Base-by-base conservation (phyloP, 768 basidiomycete genomes). In the Coprinopsis marcescibilis region DNA sequence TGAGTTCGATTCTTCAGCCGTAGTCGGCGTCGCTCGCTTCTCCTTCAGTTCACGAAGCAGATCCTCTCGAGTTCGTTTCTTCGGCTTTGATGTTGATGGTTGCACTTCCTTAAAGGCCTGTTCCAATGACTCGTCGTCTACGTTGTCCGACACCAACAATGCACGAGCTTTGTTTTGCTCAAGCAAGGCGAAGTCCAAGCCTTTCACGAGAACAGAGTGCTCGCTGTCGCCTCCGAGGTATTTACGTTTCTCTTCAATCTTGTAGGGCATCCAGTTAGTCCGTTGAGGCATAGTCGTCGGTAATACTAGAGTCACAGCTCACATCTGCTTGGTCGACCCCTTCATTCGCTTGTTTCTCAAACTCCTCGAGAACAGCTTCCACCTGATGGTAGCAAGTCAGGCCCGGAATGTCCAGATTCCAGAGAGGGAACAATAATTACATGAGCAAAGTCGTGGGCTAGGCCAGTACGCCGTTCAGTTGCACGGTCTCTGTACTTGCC, bases 171-270 rank as follows among this genome's bases (percentile, higher is more conserved):
- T 91, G 52, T 86, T 82, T 55, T 90, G 87, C 57, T 90, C 86
- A 13, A 96, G 71, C 5, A 96, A 76, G 0, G 89, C 85, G 53
- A 85, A 75, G 59, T 97, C 94, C 37, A 97, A 80, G 21, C 90
- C 90, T 58, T 92, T 95, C 33, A 93, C 89, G 10, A 93, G 78
- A 47, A 93, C 77, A 10, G 89, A 82, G 60, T 94, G 91, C 48
- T 86, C 76, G 33, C 81, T 79, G 60, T 95, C 89, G 29, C 90
- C 89, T 14, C 90, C 90, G 4, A 92, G 77, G 60, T 87, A 89
- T 47, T 71, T 73, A 27, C 91, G 73, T 58, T 89, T 77, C 45
- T 80, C 74, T 45, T 89, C 87, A 14, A 89, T 69, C 85, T 89
- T n/a, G 42, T 34, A 17, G 19, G n/a, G 23, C 24, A 43, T 12